Conservation (phyloP, 345 rosid genomes). For the Boechera stricta region DNA sequence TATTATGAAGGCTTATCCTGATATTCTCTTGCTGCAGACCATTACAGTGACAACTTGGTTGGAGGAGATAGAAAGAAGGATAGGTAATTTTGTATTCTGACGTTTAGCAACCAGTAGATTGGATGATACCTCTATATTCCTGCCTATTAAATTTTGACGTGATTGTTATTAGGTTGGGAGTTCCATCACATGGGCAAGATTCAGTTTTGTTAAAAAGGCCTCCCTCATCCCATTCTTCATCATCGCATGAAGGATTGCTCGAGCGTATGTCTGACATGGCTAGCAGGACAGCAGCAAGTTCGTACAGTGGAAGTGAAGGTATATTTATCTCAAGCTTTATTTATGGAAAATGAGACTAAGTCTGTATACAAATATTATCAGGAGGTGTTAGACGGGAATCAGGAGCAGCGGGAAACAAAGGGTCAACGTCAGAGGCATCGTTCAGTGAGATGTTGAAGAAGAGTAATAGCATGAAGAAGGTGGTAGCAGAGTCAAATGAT, state of each 20-base stretch:
- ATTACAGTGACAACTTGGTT: conserved; percentile 45
- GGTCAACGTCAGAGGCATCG: conserved; percentile 67
- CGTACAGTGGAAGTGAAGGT: conserved; percentile 55
- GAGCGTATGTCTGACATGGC: conserved; percentile 50
- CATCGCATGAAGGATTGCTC: conserved; percentile 57
- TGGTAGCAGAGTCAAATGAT: conserved; percentile 35
- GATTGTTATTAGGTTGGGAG: conserved; percentile 31
- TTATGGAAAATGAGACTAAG: not conserved
- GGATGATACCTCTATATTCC: not conserved
- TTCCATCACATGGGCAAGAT: conserved; percentile 56
- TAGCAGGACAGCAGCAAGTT: conserved; percentile 43
- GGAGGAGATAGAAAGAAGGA: conserved; percentile 52
- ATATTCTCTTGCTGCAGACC: conserved; percentile 40
- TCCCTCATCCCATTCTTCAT: conserved; percentile 51
- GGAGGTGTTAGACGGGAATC: conserved; percentile 7
- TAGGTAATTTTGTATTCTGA: conserved; percentile 48
- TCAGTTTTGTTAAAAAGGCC: conserved; percentile 48
- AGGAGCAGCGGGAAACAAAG: conserved; percentile 49
- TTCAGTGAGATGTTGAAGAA: conserved; percentile 70
- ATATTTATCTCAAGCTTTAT: conserved; percentile 14
- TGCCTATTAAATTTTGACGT: not conserved
- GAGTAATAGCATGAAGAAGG: conserved; percentile 39
- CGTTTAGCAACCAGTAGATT: not conserved
- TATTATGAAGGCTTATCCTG: conserved; percentile 12
- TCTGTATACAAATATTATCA: not conserved